phyloP scores from a whole-genome alignment of 2,329 filamentous ascomycete genomes.

The Fusarium continuum region DNA sequence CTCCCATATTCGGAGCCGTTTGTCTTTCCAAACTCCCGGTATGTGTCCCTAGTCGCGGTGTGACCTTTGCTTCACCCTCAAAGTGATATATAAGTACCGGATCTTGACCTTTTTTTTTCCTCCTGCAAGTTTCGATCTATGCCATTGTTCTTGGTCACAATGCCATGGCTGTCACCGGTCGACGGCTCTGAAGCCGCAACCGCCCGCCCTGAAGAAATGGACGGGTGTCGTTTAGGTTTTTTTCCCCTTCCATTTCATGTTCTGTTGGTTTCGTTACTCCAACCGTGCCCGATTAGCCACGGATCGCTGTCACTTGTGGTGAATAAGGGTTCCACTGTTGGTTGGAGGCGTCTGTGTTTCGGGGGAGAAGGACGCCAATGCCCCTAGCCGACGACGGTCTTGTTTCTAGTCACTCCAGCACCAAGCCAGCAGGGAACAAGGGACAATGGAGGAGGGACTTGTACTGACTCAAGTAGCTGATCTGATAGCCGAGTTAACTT shows the following conservation, averaged over 20 bases:
- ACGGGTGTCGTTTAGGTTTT: constrained; percentile 16
- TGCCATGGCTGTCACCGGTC: constrained; percentile 14
- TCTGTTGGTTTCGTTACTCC: constrained; percentile 28
- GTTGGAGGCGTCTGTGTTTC: constrained; percentile 40
- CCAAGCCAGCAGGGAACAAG: constrained; percentile 39
- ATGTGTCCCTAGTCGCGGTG: constrained; percentile 23
- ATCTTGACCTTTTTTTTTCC: background rate
- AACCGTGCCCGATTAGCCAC: constrained; percentile 31
- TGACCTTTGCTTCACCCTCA: constrained; percentile 12
- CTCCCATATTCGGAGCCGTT: constrained; percentile 16
- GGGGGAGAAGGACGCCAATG: constrained; percentile 31
- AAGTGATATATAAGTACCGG: background rate
- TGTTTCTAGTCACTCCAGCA: constrained; percentile 36
- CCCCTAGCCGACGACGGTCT: constrained; percentile 38
- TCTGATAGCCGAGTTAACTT: background rate
- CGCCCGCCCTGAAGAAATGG: constrained; percentile 8
- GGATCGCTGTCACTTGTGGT: constrained; percentile 31
- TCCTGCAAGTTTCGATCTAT: background rate
- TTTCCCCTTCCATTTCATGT: constrained; percentile 5
- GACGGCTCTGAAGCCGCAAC: constrained; percentile 24
- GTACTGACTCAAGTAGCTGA: background rate
- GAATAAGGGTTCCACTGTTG: constrained; percentile 32
- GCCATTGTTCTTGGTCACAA: background rate
- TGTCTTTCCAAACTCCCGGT: constrained; percentile 36
- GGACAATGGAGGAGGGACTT: constrained; percentile 17